Evolutionary conservation across 1,284 basidiomycete genomes (phyloP), one percentile per base, ranked within the genome.

Genomic region (Pseudozyma sp.): DNA sequence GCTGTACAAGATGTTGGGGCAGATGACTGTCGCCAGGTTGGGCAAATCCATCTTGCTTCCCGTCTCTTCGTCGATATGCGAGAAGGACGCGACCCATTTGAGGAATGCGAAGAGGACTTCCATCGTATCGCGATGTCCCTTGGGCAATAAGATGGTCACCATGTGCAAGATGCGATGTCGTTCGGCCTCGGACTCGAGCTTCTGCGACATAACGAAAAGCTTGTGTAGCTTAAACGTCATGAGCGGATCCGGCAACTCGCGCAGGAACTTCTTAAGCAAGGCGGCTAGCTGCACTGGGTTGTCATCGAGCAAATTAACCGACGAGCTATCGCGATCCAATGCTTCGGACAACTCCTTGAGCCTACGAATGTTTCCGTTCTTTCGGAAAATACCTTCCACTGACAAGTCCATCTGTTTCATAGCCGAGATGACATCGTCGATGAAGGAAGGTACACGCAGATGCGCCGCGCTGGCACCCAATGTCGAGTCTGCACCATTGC

Each of bases 371-470:
- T 99, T 98, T 61, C 96, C 96, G 84, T 97, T 98, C 87, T 97
- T 95, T 58, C 96, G 90, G 89, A 99, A 99, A 72, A 99, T 97
- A 67, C 96, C 96, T 86, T 99, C 97, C 42, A 99, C 89, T 5
- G 96, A 97, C 92, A 99, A 94, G 86, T 99, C 96, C 96, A 98
- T 98, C 86, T 98, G 95, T 83, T 93, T 90, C 96, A 99, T 98
- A 3, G 97, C 95, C 58, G 94, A 96, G 44, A 99, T 91, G 59
- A 97, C 92, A 82, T 99, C 97, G 85, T 99, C 97, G 68, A 99
- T 93, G 85, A 99, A 97, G 85, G 93, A 97, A 8, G 96, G 96
- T 34, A 99, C 92, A 75, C 94, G 89, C 70, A 99, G 85, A 19
- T 93, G 90, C 43, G 90, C 90, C 19, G 92, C 90, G n/a, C 93